Evolutionary conservation across 805 yeast genomes (phyloP).

Genomic region (Candida railenensis): DNA sequence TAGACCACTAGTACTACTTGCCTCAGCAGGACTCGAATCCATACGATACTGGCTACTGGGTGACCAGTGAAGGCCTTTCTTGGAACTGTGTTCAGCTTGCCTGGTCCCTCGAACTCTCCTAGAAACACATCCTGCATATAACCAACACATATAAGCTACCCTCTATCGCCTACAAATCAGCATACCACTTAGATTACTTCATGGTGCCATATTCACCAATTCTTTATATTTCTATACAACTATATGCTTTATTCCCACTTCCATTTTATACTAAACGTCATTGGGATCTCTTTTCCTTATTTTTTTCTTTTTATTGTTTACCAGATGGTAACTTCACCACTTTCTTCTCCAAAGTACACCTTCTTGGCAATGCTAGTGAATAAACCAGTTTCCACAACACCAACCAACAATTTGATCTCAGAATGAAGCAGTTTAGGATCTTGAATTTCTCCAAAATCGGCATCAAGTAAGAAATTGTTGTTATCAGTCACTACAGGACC

Average conservation of each 20-base stretch:
- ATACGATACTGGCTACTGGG: not conserved
- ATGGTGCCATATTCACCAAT: too few relatives aligned
- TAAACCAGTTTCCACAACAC: conserved; percentile 95
- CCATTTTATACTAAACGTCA: not conserved
- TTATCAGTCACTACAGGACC: conserved; percentile 97
- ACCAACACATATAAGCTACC: too few relatives aligned
- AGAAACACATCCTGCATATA: too few relatives aligned
- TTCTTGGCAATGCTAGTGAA: conserved; percentile 72
- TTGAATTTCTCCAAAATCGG: conserved; percentile 79
- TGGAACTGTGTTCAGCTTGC: too few relatives aligned
- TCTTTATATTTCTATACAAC: too few relatives aligned
- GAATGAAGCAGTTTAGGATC: conserved; percentile 53
- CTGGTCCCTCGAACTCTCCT: too few relatives aligned
- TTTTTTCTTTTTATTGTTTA: not conserved
- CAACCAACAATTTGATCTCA: conserved; percentile 72
- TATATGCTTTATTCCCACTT: too few relatives aligned
- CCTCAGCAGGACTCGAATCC: too few relatives aligned
- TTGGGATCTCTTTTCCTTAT: not conserved
- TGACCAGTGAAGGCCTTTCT: too few relatives aligned
- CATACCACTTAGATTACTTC: too few relatives aligned
- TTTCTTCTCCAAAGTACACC: conserved; percentile 86
- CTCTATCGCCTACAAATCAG: too few relatives aligned
- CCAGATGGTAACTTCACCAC: conserved; percentile 50
- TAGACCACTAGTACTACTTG: too few relatives aligned
- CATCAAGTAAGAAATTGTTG: conserved; percentile 89